Evolutionary conservation across 2,329 filamentous ascomycete genomes (phyloP).

Genomic region (Didymella pomorum): DNA sequence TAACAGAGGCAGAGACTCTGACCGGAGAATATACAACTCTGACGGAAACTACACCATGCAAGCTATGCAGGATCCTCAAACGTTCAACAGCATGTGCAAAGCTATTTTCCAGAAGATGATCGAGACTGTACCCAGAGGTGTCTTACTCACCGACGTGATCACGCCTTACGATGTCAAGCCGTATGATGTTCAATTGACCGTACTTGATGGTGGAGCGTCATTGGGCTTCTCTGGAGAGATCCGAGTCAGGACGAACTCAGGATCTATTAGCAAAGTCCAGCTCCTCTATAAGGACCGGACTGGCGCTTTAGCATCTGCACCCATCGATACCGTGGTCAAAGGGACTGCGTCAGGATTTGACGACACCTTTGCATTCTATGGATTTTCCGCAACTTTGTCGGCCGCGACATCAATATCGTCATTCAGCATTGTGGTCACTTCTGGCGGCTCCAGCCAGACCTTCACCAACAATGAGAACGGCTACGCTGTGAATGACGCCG

Average conservation of each 20-base stretch:
- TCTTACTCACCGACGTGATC: slow-evolving; percentile 62
- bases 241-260: slow-evolving; percentile 63
- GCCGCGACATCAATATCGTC: slow-evolving; percentile 68
- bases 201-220: slow-evolving; percentile 58
- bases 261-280: slow-evolving; percentile 58
- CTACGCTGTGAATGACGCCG: slow-evolving; percentile 63
- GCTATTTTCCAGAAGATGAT: slow-evolving; percentile 67
- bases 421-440: slow-evolving; percentile 63
- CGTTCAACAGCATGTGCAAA: slow-evolving; percentile 60
- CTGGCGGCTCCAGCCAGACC: slow-evolving; percentile 53
- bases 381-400: slow-evolving; percentile 57
- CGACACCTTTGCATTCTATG: slow-evolving; percentile 62
- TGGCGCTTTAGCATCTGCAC: slow-evolving; percentile 58
- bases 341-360: slow-evolving; percentile 66
- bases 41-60: slow-evolving; percentile 65
- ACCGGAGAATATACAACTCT: slow-evolving; percentile 64
- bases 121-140: slow-evolving; percentile 63
- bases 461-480: slow-evolving; percentile 66
- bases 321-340: slow-evolving; percentile 55
- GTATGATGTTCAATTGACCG: slow-evolving; percentile 63
- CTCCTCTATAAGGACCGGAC: slow-evolving; percentile 65
- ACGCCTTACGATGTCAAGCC: slow-evolving; percentile 68
- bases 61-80: slow-evolving; percentile 55
- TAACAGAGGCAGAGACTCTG: slow-evolving; percentile 58
- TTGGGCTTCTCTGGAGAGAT: slow-evolving; percentile 64